These are phyloP conservation scores for Phanerochaete sordida DNA, from an alignment of 768 basidiomycete species.

Conservation along the genomic window DNA sequence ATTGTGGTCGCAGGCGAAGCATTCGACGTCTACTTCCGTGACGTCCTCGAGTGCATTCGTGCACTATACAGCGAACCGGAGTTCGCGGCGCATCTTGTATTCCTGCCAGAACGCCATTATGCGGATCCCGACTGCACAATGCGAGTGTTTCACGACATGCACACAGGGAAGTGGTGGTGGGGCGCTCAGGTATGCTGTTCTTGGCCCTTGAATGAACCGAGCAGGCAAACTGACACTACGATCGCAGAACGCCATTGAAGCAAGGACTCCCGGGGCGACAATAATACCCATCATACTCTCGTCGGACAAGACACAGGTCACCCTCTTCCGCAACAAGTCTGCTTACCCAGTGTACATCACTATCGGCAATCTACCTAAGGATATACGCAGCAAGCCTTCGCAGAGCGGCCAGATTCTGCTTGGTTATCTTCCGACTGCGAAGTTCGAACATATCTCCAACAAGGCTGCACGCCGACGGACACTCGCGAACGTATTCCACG, in stretches of 20 bases:
- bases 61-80: conserved; percentile 12
- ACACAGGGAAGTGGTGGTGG: conserved; percentile 53
- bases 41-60: conserved; percentile 33
- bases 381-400: conserved; percentile 15
- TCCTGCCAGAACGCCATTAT: conserved; percentile 36
- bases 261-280: conserved; percentile 5
- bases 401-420: conserved; percentile 14
- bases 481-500: conserved; percentile 11
- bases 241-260: conserved; percentile 9
- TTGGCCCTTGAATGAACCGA: not conserved
- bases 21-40: conserved; percentile 30
- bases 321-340: conserved; percentile 3
- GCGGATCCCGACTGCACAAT: conserved; percentile 20
- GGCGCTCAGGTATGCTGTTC: conserved; percentile 27
- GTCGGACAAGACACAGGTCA: conserved; percentile 10
- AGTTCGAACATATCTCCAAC: conserved; percentile 11
- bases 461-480: not conserved
- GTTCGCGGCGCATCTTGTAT: conserved; percentile 19
- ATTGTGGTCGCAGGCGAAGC: conserved; percentile 27
- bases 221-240: conserved; percentile 4
- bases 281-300: conserved; percentile 13
- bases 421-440: conserved; percentile 17
- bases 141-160: conserved; percentile 37
- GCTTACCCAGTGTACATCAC: conserved; percentile 16
- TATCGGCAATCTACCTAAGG: conserved; percentile 12